Evolutionary conservation across 176 grass and related monocot species (phyloP).

Genomic region (bread wheat (Triticum aestivum)): DNA sequence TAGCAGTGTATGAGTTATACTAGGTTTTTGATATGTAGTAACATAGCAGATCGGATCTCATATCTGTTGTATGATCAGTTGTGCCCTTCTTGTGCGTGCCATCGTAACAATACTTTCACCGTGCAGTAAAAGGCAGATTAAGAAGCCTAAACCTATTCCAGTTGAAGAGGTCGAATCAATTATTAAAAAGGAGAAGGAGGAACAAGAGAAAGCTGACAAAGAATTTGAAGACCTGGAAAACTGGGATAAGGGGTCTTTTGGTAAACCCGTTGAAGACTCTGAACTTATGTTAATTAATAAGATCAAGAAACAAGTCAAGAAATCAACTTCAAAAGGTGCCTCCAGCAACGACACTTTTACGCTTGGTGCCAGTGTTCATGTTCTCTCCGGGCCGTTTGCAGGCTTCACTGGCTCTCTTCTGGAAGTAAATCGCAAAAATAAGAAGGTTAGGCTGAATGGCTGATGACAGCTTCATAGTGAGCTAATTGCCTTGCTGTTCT

Average conservation of each 20-base stretch:
- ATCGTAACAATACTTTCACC: conserved; percentile 5
- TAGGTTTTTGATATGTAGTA: background rate
- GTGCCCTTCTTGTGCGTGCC: conserved; percentile 4
- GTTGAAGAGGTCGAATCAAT: conserved; percentile 72
- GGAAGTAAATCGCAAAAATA: conserved; percentile 61
- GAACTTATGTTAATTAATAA: conserved; percentile 53
- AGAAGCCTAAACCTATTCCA: conserved; percentile 78
- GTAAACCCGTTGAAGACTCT: conserved; percentile 40
- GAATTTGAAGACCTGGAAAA: conserved; percentile 63
- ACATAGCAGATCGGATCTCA: background rate
- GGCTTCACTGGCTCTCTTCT: conserved; percentile 70
- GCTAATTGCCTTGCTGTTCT: background rate
- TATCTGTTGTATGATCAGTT: background rate
- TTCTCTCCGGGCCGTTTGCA: conserved; percentile 67
- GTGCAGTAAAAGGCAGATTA: conserved; percentile 79
- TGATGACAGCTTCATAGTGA: background rate
- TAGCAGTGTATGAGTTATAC: background rate
- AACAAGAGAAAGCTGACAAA: conserved; percentile 65
- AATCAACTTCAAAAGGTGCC: conserved; percentile 28
- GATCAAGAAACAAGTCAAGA: conserved; percentile 44
- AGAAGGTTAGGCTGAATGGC: conserved; percentile 51
- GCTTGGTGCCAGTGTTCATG: conserved; percentile 57
- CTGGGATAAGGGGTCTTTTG: conserved; percentile 21
- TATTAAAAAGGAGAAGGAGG: conserved; percentile 66
- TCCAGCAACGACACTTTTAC: conserved; percentile 21